Conservation (phyloP, 805 yeast species). For the Ogataea glucozyma region DNA sequence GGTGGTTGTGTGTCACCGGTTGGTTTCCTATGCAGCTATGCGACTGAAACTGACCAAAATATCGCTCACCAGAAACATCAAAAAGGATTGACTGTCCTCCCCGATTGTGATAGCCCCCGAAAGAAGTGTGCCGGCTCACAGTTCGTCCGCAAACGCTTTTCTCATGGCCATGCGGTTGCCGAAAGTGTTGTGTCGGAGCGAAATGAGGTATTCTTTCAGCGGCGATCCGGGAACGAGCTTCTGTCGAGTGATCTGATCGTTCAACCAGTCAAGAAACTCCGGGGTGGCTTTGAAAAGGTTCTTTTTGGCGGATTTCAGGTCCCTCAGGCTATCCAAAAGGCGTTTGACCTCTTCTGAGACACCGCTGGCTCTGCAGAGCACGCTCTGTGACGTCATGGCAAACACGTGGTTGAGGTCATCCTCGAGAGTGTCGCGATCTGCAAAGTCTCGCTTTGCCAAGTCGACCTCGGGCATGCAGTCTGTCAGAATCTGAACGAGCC, state of each 20-base stretch:
- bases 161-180: slow-evolving; percentile 77
- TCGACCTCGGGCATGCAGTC: slow-evolving; percentile 39
- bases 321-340: slow-evolving; percentile 41
- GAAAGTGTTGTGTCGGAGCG: slow-evolving; percentile 61
- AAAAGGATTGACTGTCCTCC: too few relatives aligned
- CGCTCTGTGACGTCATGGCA: slow-evolving; percentile 40
- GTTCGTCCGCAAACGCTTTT: slow-evolving; percentile 56
- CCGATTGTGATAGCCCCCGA: too few relatives aligned
- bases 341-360: slow-evolving; percentile 39
- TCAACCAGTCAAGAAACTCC: slow-evolving; percentile 65
- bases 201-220: slow-evolving; percentile 32
- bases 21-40: slow-evolving; percentile 36
- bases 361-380: slow-evolving; percentile 28
- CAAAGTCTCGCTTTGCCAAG: slow-evolving; percentile 10
- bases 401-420: slow-evolving; percentile 31
- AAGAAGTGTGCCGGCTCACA: slow-evolving; percentile 36
- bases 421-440: slow-evolving; percentile 15
- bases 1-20: slow-evolving; percentile 44
- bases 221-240: slow-evolving; percentile 23
- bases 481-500: slow-evolving; percentile 48
- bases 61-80: slow-evolving; percentile 14
- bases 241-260: slow-evolving; percentile 40
- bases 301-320: slow-evolving; percentile 32
- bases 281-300: slow-evolving; percentile 37
- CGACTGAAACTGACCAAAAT: slow-evolving; percentile 27